Conservation (phyloP, 192 early-diverging fungal genomes). For the Neocallimastix lanati region DNA sequence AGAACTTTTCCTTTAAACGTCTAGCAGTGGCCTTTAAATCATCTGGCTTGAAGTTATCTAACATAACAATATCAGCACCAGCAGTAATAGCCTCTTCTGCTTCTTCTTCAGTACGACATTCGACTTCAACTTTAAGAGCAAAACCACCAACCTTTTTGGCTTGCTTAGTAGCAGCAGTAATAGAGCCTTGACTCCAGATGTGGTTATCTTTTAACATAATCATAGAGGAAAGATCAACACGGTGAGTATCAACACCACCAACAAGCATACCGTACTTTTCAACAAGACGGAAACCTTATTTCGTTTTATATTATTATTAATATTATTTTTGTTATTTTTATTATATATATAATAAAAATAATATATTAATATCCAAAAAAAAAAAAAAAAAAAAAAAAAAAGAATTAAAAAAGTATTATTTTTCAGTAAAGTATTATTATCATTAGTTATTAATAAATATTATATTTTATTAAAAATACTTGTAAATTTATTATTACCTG, state of each 20-base stretch:
- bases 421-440: too few relatives aligned
- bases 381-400: too few relatives aligned
- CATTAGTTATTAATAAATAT: too few relatives aligned
- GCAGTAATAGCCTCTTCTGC: constrained; percentile 89
- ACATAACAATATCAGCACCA: constrained; percentile 94
- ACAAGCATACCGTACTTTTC: constrained; percentile 97
- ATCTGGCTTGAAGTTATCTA: constrained; percentile 78
- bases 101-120: constrained; percentile 79
- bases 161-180: constrained; percentile 67
- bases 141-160: constrained; percentile 76
- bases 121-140: constrained; percentile 89
- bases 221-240: constrained; percentile 91
- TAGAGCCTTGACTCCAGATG: constrained; percentile 76
- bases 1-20: constrained; percentile 59
- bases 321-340: too few relatives aligned
- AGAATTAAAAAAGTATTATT: too few relatives aligned
- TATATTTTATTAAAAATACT: too few relatives aligned
- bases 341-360: too few relatives aligned
- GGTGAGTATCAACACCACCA: constrained; percentile 91
- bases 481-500: too few relatives aligned
- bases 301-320: too few relatives aligned
- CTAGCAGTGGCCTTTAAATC: constrained; percentile 42
- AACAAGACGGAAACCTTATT: constrained; percentile 73
- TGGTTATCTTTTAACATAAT: constrained; percentile 99
- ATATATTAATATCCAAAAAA: too few relatives aligned